Percentiles rank a stretch among this genome's conserved stretches.
Evolutionary conservation across 208 protist genomes (phyloP).

Genomic region (Borovskyia barvae): DNA sequence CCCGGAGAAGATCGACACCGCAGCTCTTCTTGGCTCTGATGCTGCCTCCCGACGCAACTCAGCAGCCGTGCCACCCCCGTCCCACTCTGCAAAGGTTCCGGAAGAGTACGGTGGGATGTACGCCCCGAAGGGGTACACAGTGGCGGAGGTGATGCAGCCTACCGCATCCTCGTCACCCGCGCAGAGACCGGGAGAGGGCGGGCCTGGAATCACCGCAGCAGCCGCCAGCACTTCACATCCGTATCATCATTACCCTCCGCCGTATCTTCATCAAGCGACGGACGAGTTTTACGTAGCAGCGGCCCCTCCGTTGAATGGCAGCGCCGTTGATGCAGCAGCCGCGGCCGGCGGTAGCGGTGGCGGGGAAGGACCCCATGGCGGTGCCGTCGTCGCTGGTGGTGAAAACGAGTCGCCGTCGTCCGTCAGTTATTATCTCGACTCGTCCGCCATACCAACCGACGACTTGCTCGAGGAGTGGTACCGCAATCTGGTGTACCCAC

Average conservation of each 20-base stretch:
- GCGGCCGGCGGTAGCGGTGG: neutral
- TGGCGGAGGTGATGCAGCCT: conserved; percentile 36
- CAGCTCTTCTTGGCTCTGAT: no score
- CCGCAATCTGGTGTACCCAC: conserved; percentile 33
- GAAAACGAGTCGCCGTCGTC: conserved; percentile 20
- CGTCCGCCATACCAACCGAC: conserved; percentile 31
- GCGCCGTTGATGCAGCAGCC: neutral
- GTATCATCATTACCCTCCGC: neutral
- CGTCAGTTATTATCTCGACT: conserved; percentile 31
- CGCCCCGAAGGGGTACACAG: conserved; percentile 35
- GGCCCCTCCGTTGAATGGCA: conserved; percentile 18
- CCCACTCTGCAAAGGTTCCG: neutral
- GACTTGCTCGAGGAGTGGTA: conserved; percentile 41
- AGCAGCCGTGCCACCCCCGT: neutral
- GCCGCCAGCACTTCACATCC: neutral
- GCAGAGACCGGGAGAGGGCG: neutral
- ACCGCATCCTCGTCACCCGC: neutral
- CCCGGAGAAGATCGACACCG: no score
- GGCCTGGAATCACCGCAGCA: neutral
- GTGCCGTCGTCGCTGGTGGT: neutral
- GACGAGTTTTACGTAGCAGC: conserved; percentile 19
- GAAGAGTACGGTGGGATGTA: conserved; percentile 10
- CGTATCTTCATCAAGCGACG: neutral
- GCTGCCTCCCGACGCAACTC: no score
- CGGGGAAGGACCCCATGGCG: no score